Evolutionary conservation across 108 stramenopile genomes (phyloP), one percentile per base, ranked within the genome.

Genomic region (Fragilaria crotonensis): DNA sequence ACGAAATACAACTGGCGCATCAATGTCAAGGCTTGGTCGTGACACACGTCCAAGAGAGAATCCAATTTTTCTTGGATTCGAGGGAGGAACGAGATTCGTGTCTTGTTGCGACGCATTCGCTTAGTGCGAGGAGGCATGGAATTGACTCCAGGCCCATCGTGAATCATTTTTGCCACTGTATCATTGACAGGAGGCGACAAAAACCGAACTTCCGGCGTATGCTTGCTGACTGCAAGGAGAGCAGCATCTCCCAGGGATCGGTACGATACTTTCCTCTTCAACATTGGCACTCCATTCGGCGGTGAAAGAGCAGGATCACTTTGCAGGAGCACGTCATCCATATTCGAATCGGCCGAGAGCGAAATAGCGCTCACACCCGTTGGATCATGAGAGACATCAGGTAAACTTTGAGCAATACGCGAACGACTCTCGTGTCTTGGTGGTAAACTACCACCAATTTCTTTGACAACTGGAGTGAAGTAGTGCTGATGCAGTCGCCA

Each of bases 211-310:
- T 58, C 21, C 14, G 52, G 30, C 7, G 72, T 53, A 26, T 11
- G 36, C 14, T 41, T 7, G 36, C 36, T 41, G 7, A 14, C 36
- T 7, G 36, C 36, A 41, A 48, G 48, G 0, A 67, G 23, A 5
- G 59, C 51, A 2, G 82, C 75, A 53, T 83, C 85, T 23, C 85
- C 73, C 41, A 90, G 69, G 53, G 71, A 75, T 67, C 85, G 62
- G 57, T 87, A 90, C 9, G 85, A 87, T 27, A 80, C 79, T 64
- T 90, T 90, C 25, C 89, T 56, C 59, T 90, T 85, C 62, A 90
- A 48, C 47, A 75, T 52, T 14, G 79, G 63, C 21, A 66, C 25
- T 31, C 36, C 36, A 11, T 41, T 7, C 7, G 36, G 36, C 36
- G 36, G 36, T 11, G 36, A 36, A 4, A 71, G 66, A 1, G 55